Evolutionary conservation across 2,329 filamentous ascomycete species (phyloP).

Genomic region (Apiospora saccharicola): DNA sequence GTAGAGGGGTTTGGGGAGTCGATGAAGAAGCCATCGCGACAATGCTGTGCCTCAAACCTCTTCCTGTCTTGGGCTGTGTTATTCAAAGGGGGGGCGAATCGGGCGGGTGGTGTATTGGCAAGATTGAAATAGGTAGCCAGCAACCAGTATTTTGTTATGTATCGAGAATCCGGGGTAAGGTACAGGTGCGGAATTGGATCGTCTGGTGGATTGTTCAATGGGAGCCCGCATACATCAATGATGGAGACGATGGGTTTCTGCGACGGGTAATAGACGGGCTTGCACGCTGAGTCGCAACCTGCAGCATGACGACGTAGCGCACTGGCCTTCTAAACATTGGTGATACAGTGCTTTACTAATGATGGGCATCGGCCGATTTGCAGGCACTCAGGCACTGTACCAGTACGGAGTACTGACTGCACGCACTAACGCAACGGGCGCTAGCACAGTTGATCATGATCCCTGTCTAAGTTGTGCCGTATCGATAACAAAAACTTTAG

Average conservation of each 20-base stretch:
- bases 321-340: not conserved
- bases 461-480: not conserved
- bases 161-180: conserved; percentile 16
- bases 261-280: not conserved
- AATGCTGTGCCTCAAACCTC: not conserved
- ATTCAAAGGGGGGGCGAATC: not conserved
- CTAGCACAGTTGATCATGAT: not conserved
- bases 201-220: conserved; percentile 21
- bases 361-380: not conserved
- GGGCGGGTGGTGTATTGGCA: not conserved
- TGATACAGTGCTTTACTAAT: not conserved
- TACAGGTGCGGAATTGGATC: conserved; percentile 15
- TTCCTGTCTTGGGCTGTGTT: not conserved
- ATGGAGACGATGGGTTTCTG: conserved; percentile 16
- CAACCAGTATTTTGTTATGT: not conserved
- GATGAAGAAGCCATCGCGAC: conserved; percentile 75
- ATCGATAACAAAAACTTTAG: conserved; percentile 8
- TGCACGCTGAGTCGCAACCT: conserved; percentile 1
- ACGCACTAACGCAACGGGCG: not conserved
- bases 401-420: not conserved
- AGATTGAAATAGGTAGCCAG: not conserved
- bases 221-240: conserved; percentile 16
- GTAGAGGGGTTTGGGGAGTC: conserved; percentile 69
- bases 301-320: conserved; percentile 14
- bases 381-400: not conserved